Evolutionary conservation across 2,329 filamentous ascomycete species (phyloP).

Genomic region (Fusarium piperis): DNA sequence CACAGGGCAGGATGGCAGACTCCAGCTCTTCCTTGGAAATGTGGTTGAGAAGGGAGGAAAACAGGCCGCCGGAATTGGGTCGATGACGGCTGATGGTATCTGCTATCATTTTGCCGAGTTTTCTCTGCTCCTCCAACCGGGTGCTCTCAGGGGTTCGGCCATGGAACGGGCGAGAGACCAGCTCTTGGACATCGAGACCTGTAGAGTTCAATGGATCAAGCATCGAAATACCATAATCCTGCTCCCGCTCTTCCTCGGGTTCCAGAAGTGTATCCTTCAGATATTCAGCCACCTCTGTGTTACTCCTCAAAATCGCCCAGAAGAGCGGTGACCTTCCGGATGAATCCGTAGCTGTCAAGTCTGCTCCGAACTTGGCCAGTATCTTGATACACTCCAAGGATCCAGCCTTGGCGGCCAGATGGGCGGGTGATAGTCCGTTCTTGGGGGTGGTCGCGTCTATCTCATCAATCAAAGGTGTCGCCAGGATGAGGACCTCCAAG

Average conservation of each 20-base stretch:
- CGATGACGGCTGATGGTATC: slow-evolving; percentile 21
- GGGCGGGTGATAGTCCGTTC: slow-evolving; percentile 25
- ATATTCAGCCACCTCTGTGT: slow-evolving; percentile 26
- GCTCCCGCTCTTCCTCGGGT: not conserved
- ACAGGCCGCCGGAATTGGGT: not conserved
- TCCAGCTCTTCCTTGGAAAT: slow-evolving; percentile 24
- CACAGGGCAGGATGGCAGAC: slow-evolving; percentile 34
- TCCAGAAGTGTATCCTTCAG: slow-evolving; percentile 23
- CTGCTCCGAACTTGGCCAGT: slow-evolving; percentile 14
- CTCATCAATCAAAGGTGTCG: slow-evolving; percentile 13
- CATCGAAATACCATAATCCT: slow-evolving; percentile 12
- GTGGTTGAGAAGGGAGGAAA: slow-evolving; percentile 22
- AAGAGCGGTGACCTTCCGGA: slow-evolving; percentile 33
- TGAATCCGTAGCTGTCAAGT: slow-evolving; percentile 24
- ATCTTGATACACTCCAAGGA: slow-evolving; percentile 33
- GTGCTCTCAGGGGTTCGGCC: not conserved
- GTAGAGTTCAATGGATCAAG: not conserved
- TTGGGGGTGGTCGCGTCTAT: slow-evolving; percentile 18
- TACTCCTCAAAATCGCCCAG: slow-evolving; percentile 12
- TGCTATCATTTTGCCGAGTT: slow-evolving; percentile 27
- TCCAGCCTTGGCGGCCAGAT: slow-evolving; percentile 29
- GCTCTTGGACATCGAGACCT: not conserved
- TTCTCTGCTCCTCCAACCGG: not conserved
- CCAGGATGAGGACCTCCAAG: slow-evolving; percentile 23
- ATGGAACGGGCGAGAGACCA: not conserved